phyloP scores from a whole-genome alignment of 306 rosid species.

The Casuarina glauca region DNA sequence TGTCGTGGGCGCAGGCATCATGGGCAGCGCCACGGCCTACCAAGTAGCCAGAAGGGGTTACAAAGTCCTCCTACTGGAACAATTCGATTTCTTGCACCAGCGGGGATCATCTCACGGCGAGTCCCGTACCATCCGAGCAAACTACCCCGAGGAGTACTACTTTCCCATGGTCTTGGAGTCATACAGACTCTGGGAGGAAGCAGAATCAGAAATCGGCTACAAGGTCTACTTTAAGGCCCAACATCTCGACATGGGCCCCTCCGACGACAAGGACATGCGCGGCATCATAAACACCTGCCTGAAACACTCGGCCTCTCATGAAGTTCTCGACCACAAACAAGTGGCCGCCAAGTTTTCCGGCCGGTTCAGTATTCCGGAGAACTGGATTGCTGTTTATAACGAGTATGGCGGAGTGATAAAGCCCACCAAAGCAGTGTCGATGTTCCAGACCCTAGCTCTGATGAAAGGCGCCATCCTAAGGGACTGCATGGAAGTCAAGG shows the following conservation, averaged over 20 bases:
- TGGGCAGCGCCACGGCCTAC: constrained; percentile 88
- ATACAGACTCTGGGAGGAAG: constrained; percentile 61
- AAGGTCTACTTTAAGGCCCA: constrained; percentile 59
- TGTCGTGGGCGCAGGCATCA: constrained; percentile 76
- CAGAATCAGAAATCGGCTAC: constrained; percentile 66
- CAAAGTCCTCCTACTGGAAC: constrained; percentile 65
- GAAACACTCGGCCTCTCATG: constrained; percentile 18
- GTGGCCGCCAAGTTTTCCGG: constrained; percentile 47
- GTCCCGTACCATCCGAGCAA: constrained; percentile 89
- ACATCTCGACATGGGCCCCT: constrained; percentile 62
- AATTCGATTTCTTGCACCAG: constrained; percentile 91
- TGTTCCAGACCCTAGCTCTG: constrained; percentile 71
- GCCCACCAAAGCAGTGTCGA: constrained; percentile 85
- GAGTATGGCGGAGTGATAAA: constrained; percentile 70
- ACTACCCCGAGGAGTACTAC: constrained; percentile 62
- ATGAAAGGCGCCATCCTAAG: constrained; percentile 57
- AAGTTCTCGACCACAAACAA: constrained; percentile 32
- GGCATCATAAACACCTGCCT: constrained; percentile 46
- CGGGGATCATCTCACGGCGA: constrained; percentile 99
- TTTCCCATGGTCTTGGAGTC: constrained; percentile 61
- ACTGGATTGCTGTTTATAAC: constrained; percentile 55
- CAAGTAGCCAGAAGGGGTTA: constrained; percentile 55
- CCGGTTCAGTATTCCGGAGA: constrained; percentile 50
- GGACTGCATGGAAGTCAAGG: constrained; percentile 58
- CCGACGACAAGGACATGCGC: constrained; percentile 18